Evolutionary conservation across 73 alveolate genomes (phyloP), one percentile per base, ranked within the genome.

Genomic region (Paramecium caudatum): DNA sequence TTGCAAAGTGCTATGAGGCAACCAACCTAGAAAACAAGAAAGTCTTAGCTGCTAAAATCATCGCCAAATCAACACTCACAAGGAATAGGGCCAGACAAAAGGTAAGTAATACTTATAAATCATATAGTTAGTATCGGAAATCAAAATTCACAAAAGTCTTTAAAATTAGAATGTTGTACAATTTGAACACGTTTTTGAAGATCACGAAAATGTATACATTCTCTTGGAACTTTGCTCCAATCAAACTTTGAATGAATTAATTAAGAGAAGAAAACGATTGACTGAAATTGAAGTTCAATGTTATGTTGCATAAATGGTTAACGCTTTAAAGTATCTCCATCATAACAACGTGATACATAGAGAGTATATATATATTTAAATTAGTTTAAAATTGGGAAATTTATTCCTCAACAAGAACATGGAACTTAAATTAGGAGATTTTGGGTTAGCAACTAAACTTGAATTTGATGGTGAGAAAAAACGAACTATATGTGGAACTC

Each of bases 141-240:
- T 98, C 91, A 98, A 98, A 83, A 96, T 98, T 81, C 99, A 98
- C 95, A 95, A 98, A 82, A 91, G 98, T 46, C 91, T 97, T 43
- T 97, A 96, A 83, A 98, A 98, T 90, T 91, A 94, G 15, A 93
- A 98, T 90, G 94, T 98, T 61, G 99, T 97, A 15, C 96, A 97
- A 25, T 98, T 97, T 92, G 99, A 98, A 84, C 99, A 97, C 95
- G 99, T 94, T 93, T 97, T 97, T 63, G 99, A 97, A 88, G 99
- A 97, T 78, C 91, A 96, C 10, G 99, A 95, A 80, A 95, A 96
- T 80, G 99, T 96, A 0, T 97, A 96, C 93, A 95, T 97, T 16
- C 90, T 97, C 21, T 90, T 97, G 80, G 99, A 97, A 92, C 94
- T 97, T 27, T 97, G 99, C 90, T 91, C 96, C 69, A 81, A 85